phyloP scores from a whole-genome alignment of 2,329 filamentous ascomycete genomes.

The Colletotrichum camelliae region DNA sequence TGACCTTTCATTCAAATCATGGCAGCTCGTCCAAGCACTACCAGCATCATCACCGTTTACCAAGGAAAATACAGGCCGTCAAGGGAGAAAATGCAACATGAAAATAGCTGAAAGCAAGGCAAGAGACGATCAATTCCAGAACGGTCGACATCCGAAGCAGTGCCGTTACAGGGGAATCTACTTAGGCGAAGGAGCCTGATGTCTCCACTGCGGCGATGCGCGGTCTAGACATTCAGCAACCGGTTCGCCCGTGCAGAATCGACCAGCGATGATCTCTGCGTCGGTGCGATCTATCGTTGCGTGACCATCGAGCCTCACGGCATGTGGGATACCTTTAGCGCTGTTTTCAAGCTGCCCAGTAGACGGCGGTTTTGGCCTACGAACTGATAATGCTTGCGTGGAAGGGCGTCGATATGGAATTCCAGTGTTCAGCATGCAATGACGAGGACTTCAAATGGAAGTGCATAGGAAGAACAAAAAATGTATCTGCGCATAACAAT shows the following conservation, averaged over 20 bases:
- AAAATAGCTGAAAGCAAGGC: not conserved
- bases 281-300: not conserved
- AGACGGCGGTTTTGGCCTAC: not conserved
- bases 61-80: not conserved
- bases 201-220: not conserved
- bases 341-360: not conserved
- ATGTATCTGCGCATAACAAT: not conserved
- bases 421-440: not conserved
- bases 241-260: not conserved
- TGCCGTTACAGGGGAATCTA: not conserved
- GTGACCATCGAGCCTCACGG: not conserved
- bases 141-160: not conserved
- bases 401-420: not conserved
- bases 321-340: not conserved
- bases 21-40: not conserved
- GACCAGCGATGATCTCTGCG: not conserved
- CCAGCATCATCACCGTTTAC: not conserved
- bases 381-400: not conserved
- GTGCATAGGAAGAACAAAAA: accelerated
- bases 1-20: not conserved
- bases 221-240: not conserved
- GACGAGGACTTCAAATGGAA: accelerated
- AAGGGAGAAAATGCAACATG: not conserved
- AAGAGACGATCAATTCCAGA: not conserved
- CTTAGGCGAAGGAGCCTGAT: not conserved